Base-by-base conservation (phyloP, 2,329 filamentous ascomycete genomes). In the Alternaria triticina region DNA sequence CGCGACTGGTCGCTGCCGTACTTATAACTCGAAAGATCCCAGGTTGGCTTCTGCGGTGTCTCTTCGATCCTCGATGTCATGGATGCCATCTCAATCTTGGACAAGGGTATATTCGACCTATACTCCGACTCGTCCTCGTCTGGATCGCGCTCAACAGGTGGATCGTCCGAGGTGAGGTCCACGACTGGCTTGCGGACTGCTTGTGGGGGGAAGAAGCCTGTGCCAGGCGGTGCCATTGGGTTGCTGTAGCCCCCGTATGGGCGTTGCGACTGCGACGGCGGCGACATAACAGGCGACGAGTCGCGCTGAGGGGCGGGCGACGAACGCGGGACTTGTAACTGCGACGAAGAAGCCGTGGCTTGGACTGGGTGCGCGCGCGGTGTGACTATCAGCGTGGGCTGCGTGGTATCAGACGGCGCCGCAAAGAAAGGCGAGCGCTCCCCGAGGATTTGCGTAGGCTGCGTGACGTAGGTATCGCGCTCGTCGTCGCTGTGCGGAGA, bases 291-390 rank as follows among this genome's bases (percentile, higher is more conserved):
- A n/a, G 83, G 79, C 62, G 87, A 86, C 10, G 74, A 70, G 25
- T 67, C 59, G 46, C 71, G 75, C 40, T 76, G 72, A 8, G 61
- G 33, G 11, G 90, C 85, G 2, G 94, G 94, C 1, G 95, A 97
- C 4, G 94, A 97, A n/a, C 93, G 92, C 28, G 91, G 90, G 4
- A 97, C 94, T 78, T 97, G 94, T 59, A 97, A 83, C 54, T 86
- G 76, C 30, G 73, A 84, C 23, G 68, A 59, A 17, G 63, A 65
- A 45, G 58, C 20, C 8, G 30, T 17, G 11, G 60, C 54, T 45
- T 71, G 70, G 27, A 74, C 76, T 30, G 77, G 77, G 25, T 73
- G 75, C 43, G 78, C 67, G 33, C 77, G 73, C 3, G 82, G 79
- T 15, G 83, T 81, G 25, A 90, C 78, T 33, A 88, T 80, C 71